A percentile compares a stretch with the other conserved stretches of the same genome.
These are phyloP conservation scores for Globisporangium spiculum DNA, from an alignment of 352 stramenopile species.

Conservation along the genomic window DNA sequence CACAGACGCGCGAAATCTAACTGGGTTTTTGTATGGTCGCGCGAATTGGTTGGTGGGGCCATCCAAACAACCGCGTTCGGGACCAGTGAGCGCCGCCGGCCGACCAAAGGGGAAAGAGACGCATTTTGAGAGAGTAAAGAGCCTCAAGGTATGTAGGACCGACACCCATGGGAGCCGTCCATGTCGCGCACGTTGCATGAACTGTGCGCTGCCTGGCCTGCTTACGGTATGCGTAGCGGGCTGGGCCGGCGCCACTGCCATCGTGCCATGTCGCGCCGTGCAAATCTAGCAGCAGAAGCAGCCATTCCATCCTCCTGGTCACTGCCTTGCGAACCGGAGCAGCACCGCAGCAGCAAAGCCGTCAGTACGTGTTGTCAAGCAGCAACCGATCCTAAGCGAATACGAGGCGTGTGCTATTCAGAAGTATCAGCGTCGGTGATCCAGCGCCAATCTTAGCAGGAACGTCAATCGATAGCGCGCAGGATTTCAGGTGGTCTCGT, in stretches of 20 bases:
- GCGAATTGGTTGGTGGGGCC: constrained; percentile 18
- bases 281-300: not conserved
- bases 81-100: constrained; percentile 1
- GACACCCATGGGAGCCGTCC: not conserved
- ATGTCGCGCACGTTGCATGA: not conserved
- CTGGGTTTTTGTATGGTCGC: constrained; percentile 17
- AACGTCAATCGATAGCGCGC: not conserved
- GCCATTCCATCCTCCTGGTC: not conserved
- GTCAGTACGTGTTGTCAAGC: not conserved
- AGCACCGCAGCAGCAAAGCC: not conserved
- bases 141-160: constrained; percentile 20
- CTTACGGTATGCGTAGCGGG: not conserved
- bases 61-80: constrained; percentile 9
- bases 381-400: not conserved
- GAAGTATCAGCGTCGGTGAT: not conserved
- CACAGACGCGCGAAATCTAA: not conserved
- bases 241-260: not conserved
- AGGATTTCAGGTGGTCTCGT: not conserved
- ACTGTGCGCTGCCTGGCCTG: not conserved
- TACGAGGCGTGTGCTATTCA: not conserved
- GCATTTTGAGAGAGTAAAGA: constrained; percentile 28
- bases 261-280: not conserved
- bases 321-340: not conserved
- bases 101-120: constrained; percentile 18
- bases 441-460: not conserved